Evolutionary conservation across 495 filamentous ascomycete species (phyloP), one percentile per base, ranked within the genome.

Genomic region (Stereocaulon alpinum): DNA sequence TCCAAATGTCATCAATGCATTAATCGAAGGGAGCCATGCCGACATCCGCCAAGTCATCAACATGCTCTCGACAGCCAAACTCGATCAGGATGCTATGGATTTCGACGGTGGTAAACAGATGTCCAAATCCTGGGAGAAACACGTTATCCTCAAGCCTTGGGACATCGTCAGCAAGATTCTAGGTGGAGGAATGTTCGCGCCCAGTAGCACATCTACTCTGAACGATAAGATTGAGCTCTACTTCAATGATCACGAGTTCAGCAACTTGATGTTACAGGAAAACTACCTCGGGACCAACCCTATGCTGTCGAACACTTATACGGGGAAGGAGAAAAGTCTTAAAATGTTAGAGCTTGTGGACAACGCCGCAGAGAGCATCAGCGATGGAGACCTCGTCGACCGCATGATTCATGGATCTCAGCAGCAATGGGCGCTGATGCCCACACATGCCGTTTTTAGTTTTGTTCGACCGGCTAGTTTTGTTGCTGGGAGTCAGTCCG

Each of bases 21-120:
- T 99, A 29, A 95, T 99, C 61, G 92, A 96, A 73, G 93, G 93
- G 12, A 94, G 85, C 37, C 83, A 90, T 68, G 86, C 91, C 41
- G 93, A 99, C 73, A 99, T 99, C 66, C 86, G 93, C 10, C 93
- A 97, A 70, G 87, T 97, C 47, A 91, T 99, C 73, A 99, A 99
- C 72, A 99, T 99, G 93, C 74, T 97, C 15, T 91, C 91, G 11
- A 92, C 93, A 0, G 86, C 89, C 24, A 96, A 92, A 67, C 76
- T 96, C 1, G 94, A 95, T 59, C 82, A 90, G 66, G 72, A 80
- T 14, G 77, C 77, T 6, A 85, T 97, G 77, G 81, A 86, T 67
- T 96, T 81, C 63, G 85, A 93, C 58, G 76, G 91, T 65, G 83
- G 87, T 58, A 91, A 93, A 72, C 74, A 86, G 45, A 94, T 99